Percentiles rank a stretch among this genome's conserved stretches.
These are phyloP conservation scores for Phialocephala subalpina DNA, from an alignment of 2,329 filamentous ascomycete genomes.

Conservation along the genomic window DNA sequence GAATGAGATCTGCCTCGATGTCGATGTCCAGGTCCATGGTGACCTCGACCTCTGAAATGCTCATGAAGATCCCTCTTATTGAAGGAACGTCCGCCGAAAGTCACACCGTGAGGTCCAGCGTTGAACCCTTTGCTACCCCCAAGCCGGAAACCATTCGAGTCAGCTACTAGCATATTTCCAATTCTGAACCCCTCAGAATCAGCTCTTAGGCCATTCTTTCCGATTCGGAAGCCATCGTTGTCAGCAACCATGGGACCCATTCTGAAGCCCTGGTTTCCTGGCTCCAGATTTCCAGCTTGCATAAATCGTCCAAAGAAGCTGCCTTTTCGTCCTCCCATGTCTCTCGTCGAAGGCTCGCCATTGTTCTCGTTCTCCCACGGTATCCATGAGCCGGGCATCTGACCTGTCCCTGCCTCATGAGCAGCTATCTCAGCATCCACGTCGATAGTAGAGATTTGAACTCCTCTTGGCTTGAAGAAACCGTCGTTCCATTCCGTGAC, in stretches of 20 bases:
- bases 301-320: conserved; percentile 24
- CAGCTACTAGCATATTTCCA: conserved; percentile 44
- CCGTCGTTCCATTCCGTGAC: conserved; percentile 63
- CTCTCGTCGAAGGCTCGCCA: conserved; percentile 17
- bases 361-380: conserved; percentile 41
- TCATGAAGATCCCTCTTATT: conserved; percentile 23
- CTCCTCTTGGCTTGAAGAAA: conserved; percentile 61
- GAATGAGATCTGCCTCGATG: conserved; percentile 23
- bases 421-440: conserved; percentile 52
- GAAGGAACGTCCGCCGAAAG: conserved; percentile 32
- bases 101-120: conserved; percentile 33
- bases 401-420: conserved; percentile 44
- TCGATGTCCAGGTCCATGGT: conserved; percentile 29
- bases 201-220: conserved; percentile 29
- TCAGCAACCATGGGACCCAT: conserved; percentile 39
- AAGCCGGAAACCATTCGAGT: conserved; percentile 49
- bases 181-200: conserved; percentile 26
- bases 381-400: conserved; percentile 55
- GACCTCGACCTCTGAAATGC: conserved; percentile 13
- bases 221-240: conserved; percentile 37
- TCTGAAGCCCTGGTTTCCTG: conserved; percentile 36
- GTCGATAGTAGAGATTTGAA: conserved; percentile 52
- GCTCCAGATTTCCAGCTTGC: conserved; percentile 14
- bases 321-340: conserved; percentile 14
- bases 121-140: conserved; percentile 34